These are phyloP conservation scores for Neurospora discreta DNA, from an alignment of 495 filamentous ascomycete species.

Conservation along the genomic window DNA sequence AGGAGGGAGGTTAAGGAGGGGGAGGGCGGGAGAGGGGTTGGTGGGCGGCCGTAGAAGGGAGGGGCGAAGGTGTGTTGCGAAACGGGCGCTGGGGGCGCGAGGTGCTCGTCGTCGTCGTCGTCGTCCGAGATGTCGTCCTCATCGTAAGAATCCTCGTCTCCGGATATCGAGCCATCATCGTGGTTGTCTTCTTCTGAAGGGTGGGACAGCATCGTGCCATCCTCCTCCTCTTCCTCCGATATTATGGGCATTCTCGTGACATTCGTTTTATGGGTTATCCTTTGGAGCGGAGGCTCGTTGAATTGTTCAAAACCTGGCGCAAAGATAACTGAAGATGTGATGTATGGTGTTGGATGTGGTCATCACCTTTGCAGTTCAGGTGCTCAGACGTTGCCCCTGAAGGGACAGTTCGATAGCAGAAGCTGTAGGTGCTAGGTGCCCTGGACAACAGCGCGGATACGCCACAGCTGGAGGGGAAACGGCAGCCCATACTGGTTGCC, in stretches of 20 bases:
- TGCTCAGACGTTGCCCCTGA: not conserved
- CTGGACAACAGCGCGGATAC: not conserved
- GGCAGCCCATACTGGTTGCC: not conserved
- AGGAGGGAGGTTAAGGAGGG: slow-evolving; percentile 94
- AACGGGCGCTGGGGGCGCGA: slow-evolving; percentile 25
- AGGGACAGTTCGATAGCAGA: not conserved
- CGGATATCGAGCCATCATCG: not conserved
- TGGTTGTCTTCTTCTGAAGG: slow-evolving; percentile 6
- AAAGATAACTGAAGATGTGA: not conserved
- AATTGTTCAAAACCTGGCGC: not conserved
- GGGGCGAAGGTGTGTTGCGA: slow-evolving; percentile 60
- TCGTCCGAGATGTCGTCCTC: slow-evolving; percentile 7
- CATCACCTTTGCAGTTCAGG: not conserved
- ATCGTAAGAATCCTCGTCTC: not conserved
- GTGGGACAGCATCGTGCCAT: slow-evolving; percentile 11
- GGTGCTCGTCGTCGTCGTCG: slow-evolving; percentile 12
- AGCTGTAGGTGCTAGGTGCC: not conserved
- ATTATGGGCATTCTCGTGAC: slow-evolving; percentile 31
- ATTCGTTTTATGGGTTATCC: not conserved
- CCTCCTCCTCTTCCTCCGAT: slow-evolving; percentile 41
- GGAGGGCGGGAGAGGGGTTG: slow-evolving; percentile 83
- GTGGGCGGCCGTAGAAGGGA: slow-evolving; percentile 80
- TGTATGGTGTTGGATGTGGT: not conserved
- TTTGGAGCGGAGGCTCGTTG: not conserved
- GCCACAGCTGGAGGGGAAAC: not conserved